Evolutionary conservation across 306 rosid species (phyloP), one percentile per base, ranked within the genome.

Genomic region (Medicago arabica): DNA sequence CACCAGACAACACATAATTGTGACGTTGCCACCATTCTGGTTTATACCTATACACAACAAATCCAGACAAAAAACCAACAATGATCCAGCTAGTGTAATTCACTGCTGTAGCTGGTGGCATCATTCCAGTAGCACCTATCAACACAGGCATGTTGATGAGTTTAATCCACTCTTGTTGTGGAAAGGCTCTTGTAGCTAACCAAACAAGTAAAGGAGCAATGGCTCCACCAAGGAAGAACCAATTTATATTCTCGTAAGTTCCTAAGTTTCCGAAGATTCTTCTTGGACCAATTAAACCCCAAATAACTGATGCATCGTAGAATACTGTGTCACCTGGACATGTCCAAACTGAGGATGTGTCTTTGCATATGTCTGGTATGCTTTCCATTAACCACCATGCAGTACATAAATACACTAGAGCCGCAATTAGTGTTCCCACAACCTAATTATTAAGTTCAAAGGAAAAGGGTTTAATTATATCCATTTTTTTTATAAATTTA

Each of bases 371-470:
- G 74, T 88, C 89, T 0, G 96, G 95, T 63, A 95, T 95, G 61
- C 85, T 87, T 62, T 87, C 97, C 92, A 95, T 84, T 43, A 95
- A 80, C 98, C 98, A 95, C 98, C 97, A 95, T 6, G 98, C 98
- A 0, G 97, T 92, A 1, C 85, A 72, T 73, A 92, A 76, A 64
- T 95, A 92, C 47, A 95, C 97, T 5, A 89, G 0, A 39, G 70
- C 76, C 0, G 98, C 94, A 0, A 95, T 78, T 0, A 95, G 46
- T 9, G 98, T 92, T 68, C 96, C 98, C 2, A 95, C 96, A 36
- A 92, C 84, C 97, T 46, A 46, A 12, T 89, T 7, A 51, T 51
- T 8, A 51, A 16, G 25, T 51, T 51, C 21, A 16, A 17, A 17
- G 5, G 25, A 16, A 53, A n/a, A n/a, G n/a, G 21, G 21, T 16